A percentile compares a stretch with the other conserved stretches of the same genome.
These are phyloP conservation scores for Actinidia arguta DNA, from an alignment of 179 eudicot species.

Conservation along the genomic window DNA sequence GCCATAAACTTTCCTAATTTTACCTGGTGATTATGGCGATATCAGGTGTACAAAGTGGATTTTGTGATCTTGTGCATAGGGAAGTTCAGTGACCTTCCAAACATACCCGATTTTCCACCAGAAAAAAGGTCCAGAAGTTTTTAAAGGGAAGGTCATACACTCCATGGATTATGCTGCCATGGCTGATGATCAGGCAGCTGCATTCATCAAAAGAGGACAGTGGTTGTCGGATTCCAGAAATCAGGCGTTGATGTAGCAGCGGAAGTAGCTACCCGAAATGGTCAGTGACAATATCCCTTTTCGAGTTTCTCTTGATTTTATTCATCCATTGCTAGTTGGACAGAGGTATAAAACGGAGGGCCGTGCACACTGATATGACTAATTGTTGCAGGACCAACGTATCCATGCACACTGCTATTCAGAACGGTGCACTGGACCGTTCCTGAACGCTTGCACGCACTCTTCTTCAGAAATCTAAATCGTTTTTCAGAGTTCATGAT, in stretches of 20 bases:
- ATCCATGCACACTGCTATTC: too few species aligned
- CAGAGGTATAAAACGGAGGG: background rate
- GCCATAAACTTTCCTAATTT: too few species aligned
- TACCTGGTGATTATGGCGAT: too few species aligned
- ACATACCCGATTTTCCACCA: slow-evolving; percentile 31
- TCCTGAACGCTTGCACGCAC: too few species aligned
- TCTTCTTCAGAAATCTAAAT: too few species aligned
- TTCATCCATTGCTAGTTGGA: background rate
- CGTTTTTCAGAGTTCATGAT: background rate
- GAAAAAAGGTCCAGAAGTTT: slow-evolving; percentile 32
- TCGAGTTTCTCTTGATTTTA: too few species aligned
- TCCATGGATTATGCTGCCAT: slow-evolving; percentile 39
- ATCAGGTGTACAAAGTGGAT: slow-evolving; percentile 33
- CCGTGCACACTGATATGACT: too few species aligned
- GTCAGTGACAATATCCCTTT: background rate
- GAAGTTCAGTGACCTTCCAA: slow-evolving; percentile 30
- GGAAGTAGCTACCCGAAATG: slow-evolving; percentile 22
- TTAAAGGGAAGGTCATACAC: slow-evolving; percentile 39
- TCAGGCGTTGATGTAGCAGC: slow-evolving; percentile 20
- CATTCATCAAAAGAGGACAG: slow-evolving; percentile 26
- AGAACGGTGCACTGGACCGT: too few species aligned
- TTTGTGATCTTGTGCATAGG: slow-evolving; percentile 47
- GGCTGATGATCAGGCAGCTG: slow-evolving; percentile 21
- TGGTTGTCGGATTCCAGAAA: slow-evolving; percentile 22
- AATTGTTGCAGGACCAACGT: too few species aligned